Evolutionary conservation across 2,329 filamentous ascomycete genomes (phyloP).

Genomic region (Trichophyton equinum): DNA sequence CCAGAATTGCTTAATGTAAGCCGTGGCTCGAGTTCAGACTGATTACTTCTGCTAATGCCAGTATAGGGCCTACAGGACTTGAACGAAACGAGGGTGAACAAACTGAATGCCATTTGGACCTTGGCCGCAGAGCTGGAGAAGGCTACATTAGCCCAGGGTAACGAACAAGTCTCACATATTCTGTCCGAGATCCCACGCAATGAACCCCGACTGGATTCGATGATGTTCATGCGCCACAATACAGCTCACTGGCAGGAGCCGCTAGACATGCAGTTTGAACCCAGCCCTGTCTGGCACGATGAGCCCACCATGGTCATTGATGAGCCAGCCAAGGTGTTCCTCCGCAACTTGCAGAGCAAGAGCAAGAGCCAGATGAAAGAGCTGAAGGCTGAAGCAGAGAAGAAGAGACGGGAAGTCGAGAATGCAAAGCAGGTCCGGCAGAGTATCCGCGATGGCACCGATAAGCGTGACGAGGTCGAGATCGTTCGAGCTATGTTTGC

Average conservation of each 20-base stretch:
- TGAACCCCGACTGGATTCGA: conserved; percentile 75
- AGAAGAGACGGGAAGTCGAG: conserved; percentile 76
- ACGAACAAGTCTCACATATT: conserved; percentile 58
- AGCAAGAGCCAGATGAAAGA: conserved; percentile 76
- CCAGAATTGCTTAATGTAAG: conserved; percentile 78
- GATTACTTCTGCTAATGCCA: neutral
- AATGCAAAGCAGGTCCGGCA: conserved; percentile 60
- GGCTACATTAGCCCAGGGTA: conserved; percentile 63
- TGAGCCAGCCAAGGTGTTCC: conserved; percentile 73
- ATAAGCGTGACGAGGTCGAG: conserved; percentile 79
- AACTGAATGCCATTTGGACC: conserved; percentile 76
- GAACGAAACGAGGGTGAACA: conserved; percentile 73
- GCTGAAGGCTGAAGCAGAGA: conserved; percentile 68
- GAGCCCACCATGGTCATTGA: conserved; percentile 77
- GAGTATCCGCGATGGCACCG: conserved; percentile 65
- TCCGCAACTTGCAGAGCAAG: conserved; percentile 84
- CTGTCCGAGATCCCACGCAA: conserved; percentile 76
- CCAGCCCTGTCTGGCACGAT: conserved; percentile 94
- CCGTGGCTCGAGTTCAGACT: conserved; percentile 16
- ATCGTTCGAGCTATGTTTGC: conserved; percentile 72
- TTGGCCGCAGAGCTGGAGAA: conserved; percentile 67
- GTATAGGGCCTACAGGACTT: conserved; percentile 66
- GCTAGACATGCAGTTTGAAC: conserved; percentile 72
- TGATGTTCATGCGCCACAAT: conserved; percentile 97
- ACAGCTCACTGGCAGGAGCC: conserved; percentile 72